Conservation (phyloP, 305 asterid genomes). For the Fraxinus nigra region DNA sequence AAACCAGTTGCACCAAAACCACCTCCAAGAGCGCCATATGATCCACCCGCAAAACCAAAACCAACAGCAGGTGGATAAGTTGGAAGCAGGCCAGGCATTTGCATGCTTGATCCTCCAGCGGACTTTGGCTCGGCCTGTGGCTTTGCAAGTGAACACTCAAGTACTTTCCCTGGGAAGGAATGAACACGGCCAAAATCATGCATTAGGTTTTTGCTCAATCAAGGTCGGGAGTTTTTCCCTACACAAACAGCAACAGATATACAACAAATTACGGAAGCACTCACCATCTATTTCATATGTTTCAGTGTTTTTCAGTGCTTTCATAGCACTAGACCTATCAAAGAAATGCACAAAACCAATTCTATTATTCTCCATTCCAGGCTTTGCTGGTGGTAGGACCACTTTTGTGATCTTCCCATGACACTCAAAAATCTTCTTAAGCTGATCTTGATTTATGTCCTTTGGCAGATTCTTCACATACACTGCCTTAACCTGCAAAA, state of each 20-base stretch:
- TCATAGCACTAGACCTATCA: conserved; percentile 51
- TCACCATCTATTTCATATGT: conserved; percentile 53
- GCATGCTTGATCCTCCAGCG: conserved; percentile 35
- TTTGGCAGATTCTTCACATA: conserved; percentile 57
- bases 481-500: conserved; percentile 48
- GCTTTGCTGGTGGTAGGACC: conserved; percentile 55
- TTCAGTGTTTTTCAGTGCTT: conserved; percentile 53
- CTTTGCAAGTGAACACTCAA: conserved; percentile 59
- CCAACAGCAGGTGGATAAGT: conserved; percentile 44
- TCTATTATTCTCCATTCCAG: conserved; percentile 51
- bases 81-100: conserved; percentile 39
- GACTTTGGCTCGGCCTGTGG: conserved; percentile 54
- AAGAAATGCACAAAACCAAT: conserved; percentile 56
- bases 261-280: neutral
- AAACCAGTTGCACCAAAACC: conserved; percentile 33
- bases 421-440: conserved; percentile 42
- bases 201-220: neutral
- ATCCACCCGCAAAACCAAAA: conserved; percentile 43
- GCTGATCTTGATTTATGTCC: conserved; percentile 44
- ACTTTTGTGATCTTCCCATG: conserved; percentile 52
- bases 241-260: neutral
- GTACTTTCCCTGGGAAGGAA: conserved; percentile 38
- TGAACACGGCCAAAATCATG: neutral
- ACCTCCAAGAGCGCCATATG: conserved; percentile 46
- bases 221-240: neutral